Conservation (phyloP, 2,329 filamentous ascomycete species). For the Fusarium guadeloupense region DNA sequence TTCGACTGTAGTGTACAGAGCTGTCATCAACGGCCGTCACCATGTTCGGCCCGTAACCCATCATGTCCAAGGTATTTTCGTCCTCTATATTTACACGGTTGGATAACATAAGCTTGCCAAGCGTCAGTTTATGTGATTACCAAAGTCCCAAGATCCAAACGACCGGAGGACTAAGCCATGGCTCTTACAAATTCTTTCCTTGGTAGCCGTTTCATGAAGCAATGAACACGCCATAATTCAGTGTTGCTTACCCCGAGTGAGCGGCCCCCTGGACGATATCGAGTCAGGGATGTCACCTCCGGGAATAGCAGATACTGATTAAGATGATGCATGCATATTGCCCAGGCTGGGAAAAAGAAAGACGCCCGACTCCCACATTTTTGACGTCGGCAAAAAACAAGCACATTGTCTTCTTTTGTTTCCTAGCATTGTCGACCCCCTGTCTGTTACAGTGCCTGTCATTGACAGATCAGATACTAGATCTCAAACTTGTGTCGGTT, state of each 20-base stretch:
- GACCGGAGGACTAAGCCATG: background rate
- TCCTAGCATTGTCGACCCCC: constrained; percentile 1
- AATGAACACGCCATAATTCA: constrained; percentile 27
- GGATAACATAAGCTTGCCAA: background rate
- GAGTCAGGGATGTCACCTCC: constrained; percentile 29
- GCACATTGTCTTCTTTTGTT: constrained; percentile 5
- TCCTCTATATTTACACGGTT: too few species aligned
- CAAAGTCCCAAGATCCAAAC: background rate
- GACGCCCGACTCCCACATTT: constrained; percentile 6
- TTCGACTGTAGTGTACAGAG: constrained; percentile 7
- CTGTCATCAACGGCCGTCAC: constrained; percentile 30
- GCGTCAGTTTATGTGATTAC: background rate
- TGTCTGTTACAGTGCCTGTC: background rate
- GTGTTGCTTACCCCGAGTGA: constrained; percentile 11
- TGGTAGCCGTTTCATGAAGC: constrained; percentile 22
- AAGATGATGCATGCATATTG: background rate
- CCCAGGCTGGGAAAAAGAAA: constrained; percentile 12
- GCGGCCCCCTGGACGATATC: constrained; percentile 18
- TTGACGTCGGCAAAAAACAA: constrained; percentile 3
- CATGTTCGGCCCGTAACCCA: constrained; percentile 7
- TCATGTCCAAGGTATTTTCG: too few species aligned
- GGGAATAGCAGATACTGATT: constrained; percentile 32
- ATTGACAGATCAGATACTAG: background rate
- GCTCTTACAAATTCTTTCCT: constrained; percentile 9
- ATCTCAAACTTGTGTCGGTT: constrained; percentile 1